Evolutionary conservation across 1,139 yeast genomes (phyloP).

Genomic region (Suhomyces chickasaworum): DNA sequence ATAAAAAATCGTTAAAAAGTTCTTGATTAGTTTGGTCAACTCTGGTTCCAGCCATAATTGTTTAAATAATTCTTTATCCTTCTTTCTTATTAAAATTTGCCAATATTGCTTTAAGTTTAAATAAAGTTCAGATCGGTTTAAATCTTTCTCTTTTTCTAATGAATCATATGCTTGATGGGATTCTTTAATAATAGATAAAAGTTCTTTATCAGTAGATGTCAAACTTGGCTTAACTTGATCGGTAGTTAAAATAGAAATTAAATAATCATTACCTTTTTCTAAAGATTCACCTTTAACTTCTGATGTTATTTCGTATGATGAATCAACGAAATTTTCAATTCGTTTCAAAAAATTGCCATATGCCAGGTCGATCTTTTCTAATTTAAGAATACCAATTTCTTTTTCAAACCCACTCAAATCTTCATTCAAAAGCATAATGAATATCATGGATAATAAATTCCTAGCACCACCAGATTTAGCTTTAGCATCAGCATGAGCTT

Average conservation of each 20-base stretch:
- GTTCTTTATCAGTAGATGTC: slow-evolving; percentile 1
- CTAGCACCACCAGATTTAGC: slow-evolving; percentile 52
- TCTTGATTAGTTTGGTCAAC: slow-evolving; percentile 67
- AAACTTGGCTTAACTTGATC: slow-evolving; percentile 23
- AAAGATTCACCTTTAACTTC: slow-evolving; percentile 29
- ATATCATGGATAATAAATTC: slow-evolving; percentile 67
- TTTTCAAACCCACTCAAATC: slow-evolving; percentile 69
- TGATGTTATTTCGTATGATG: slow-evolving; percentile 20
- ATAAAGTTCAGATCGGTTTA: slow-evolving; percentile 33
- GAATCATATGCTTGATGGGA: slow-evolving; percentile 26
- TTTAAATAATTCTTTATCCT: slow-evolving; percentile 74
- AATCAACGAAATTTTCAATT: slow-evolving; percentile 27
- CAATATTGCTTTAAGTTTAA: slow-evolving; percentile 61
- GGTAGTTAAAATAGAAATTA: slow-evolving; percentile 29
- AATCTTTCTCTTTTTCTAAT: slow-evolving; percentile 18
- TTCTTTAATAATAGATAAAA: slow-evolving; percentile 16
- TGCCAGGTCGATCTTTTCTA: slow-evolving; percentile 20
- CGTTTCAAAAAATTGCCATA: slow-evolving; percentile 28
- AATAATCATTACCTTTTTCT: slow-evolving; percentile 24
- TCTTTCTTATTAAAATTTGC: slow-evolving; percentile 63
- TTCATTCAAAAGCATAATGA: slow-evolving; percentile 74
- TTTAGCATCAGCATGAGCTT: slow-evolving; percentile 9
- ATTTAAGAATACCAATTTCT: slow-evolving; percentile 52
- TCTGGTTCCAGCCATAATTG: slow-evolving; percentile 86
- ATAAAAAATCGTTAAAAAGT: slow-evolving; percentile 74